Conservation (phyloP, 163 green algal genomes). For the Prototheca cutis region DNA sequence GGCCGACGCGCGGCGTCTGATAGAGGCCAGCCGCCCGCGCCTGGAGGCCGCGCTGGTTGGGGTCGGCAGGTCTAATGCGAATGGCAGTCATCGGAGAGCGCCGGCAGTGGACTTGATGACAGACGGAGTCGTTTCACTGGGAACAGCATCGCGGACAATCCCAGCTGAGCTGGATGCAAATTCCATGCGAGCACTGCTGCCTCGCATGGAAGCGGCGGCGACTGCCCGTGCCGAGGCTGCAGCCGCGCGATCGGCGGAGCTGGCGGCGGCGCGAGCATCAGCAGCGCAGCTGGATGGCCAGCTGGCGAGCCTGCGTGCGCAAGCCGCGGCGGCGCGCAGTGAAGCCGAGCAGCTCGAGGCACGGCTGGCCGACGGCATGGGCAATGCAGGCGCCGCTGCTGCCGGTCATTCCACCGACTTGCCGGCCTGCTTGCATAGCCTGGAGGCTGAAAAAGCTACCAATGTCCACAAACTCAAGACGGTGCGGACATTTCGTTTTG, state of each 20-base stretch:
- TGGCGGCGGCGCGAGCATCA: neutral
- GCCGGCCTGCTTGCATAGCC: neutral
- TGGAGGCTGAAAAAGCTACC: neutral
- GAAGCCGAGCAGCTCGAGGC: neutral
- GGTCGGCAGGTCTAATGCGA: too few species aligned
- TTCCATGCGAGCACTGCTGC: too few species aligned
- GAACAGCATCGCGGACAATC: too few species aligned
- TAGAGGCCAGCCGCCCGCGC: neutral
- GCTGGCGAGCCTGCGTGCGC: conserved; percentile 1
- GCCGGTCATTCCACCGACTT: neutral
- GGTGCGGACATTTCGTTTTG: too few species aligned
- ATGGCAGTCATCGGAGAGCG: too few species aligned
- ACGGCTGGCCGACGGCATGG: neutral
- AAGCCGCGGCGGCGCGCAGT: neutral
- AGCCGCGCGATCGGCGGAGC: neutral
- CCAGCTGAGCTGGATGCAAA: too few species aligned
- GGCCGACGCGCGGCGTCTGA: conserved; percentile 13
- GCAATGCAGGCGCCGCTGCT: neutral
- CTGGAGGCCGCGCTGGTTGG: conserved; percentile 6
- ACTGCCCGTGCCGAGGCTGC: neutral
- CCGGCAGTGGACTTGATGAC: too few species aligned
- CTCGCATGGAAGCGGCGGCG: too few species aligned
- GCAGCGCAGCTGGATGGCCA: neutral
- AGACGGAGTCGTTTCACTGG: too few species aligned
- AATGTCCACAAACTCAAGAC: neutral